Percentiles rank a stretch among this genome's conserved stretches.
Evolutionary conservation across 2,329 filamentous ascomycete genomes (phyloP).

Genomic region (Alternaria viburni): DNA sequence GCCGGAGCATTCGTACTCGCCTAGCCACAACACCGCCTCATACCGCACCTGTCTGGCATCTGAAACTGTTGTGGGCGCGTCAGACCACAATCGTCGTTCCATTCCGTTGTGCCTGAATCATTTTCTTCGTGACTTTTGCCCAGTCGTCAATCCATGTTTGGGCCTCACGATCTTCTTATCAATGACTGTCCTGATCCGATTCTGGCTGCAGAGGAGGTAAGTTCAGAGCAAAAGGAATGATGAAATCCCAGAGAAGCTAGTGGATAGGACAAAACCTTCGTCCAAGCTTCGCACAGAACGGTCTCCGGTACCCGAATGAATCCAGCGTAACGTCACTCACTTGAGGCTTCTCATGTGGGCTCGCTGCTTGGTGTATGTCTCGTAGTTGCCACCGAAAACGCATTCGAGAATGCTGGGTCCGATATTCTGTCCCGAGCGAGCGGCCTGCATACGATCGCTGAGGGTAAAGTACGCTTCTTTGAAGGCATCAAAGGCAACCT

Average conservation of each 20-base stretch:
- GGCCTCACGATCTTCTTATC: background rate
- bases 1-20: slow-evolving; percentile 19
- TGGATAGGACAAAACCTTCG: background rate
- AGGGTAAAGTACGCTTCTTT: slow-evolving; percentile 51
- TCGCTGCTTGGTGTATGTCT: slow-evolving; percentile 73
- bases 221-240: background rate
- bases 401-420: slow-evolving; percentile 69
- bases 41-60: background rate
- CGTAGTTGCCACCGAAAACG: slow-evolving; percentile 80
- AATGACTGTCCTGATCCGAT: background rate
- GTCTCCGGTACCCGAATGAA: background rate
- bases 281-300: background rate
- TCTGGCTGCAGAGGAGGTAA: background rate
- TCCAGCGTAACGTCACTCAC: slow-evolving; percentile 29
- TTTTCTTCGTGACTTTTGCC: background rate
- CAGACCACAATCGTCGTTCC: background rate
- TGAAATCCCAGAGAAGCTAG: background rate
- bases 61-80: background rate
- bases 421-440: slow-evolving; percentile 22
- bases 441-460: slow-evolving; percentile 60
- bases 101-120: background rate
- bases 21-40: slow-evolving; percentile 1
- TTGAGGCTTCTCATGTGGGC: slow-evolving; percentile 58
- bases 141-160: background rate
- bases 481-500: slow-evolving; percentile 73